Conservation (phyloP, 2,329 filamentous ascomycete genomes). For the Didymella pomorum region DNA sequence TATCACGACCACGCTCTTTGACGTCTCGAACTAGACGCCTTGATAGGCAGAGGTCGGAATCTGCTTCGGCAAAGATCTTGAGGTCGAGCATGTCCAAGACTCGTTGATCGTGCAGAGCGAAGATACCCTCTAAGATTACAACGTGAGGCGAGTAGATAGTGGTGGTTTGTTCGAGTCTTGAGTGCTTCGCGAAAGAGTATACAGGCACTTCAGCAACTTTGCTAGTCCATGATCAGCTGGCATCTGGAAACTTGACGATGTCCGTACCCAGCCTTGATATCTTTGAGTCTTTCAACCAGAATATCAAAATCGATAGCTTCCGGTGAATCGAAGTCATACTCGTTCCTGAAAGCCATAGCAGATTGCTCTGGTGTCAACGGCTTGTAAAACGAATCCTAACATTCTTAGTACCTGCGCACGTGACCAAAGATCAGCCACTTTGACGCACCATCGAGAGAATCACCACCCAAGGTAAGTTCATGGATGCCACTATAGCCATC, state of each 20-base stretch:
- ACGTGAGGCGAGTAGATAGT: slow-evolving; percentile 97
- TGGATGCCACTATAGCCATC: slow-evolving; percentile 84
- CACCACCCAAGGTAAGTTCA: slow-evolving; percentile 97
- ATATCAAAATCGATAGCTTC: slow-evolving; percentile 94
- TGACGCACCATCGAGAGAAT: slow-evolving; percentile 87
- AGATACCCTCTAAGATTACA: slow-evolving; percentile 92
- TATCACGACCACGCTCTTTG: slow-evolving; percentile 84
- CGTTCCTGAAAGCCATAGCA: slow-evolving; percentile 81
- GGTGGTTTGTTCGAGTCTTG: slow-evolving; percentile 78
- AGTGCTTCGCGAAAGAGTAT: slow-evolving; percentile 94
- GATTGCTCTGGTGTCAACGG: slow-evolving; percentile 81
- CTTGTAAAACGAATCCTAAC: slow-evolving; percentile 96
- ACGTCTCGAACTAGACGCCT: slow-evolving; percentile 77
- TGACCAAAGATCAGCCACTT: slow-evolving; percentile 26
- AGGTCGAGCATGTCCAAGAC: slow-evolving; percentile 89
- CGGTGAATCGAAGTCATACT: slow-evolving; percentile 95
- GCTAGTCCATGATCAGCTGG: slow-evolving; percentile 55
- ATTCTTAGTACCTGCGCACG: slow-evolving; percentile 32
- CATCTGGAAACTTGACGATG: neutral
- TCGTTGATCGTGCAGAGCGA: slow-evolving; percentile 88
- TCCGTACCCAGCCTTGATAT: slow-evolving; percentile 87
- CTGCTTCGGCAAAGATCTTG: slow-evolving; percentile 96
- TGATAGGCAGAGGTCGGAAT: slow-evolving; percentile 91
- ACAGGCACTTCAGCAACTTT: slow-evolving; percentile 90
- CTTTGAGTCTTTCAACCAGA: slow-evolving; percentile 77